Base-by-base conservation (phyloP, 2,329 filamentous ascomycete genomes). In the Cladophialophora immunda region DNA sequence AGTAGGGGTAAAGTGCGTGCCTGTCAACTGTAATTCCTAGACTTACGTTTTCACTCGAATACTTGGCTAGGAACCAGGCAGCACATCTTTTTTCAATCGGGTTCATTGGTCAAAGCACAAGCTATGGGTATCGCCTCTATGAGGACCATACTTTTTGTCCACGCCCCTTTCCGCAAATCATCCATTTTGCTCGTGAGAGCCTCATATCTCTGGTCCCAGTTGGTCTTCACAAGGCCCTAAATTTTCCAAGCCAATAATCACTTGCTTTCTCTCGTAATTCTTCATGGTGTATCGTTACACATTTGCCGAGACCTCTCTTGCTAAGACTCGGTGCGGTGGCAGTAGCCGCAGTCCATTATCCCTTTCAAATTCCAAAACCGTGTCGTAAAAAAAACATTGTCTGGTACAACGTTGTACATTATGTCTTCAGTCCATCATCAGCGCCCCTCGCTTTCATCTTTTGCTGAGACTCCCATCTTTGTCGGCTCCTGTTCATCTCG, bases 381-480 rank as follows among this genome's bases (percentile, higher is more conserved):
- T 36, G 38, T 58, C 34, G 54, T 54, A 45, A 55, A 32, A 62
- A 45, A 34, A 30, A 22, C 64, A 69, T 50, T 59, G 62, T 54
- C 62, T 62, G 62, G 47, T 67, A 67, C 63, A 66, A 54, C 56
- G 57, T 52, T 58, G 45, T 32, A 55, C 65, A 56, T 68, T 58
- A 65, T 54, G 38, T 45, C 53, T 50, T 65, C 34, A 62, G 36
- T 32, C 67, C 38, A 34, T 60, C 61, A 63, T 68, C 38, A 27
- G 58, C 36, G 27, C 13, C 41, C 62, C 66, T 58, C 50, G 32
- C 53, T 52, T 47, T 61, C 52, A 60, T 19, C 53, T 67, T 77
- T 62, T 74, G 76, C 38, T 78, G 77, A 29, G 82, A 82, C 68
- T 85, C 84, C 76, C 80, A 82, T 50, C 81, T 78, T 72, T 84